Base-by-base conservation (phyloP, 2,329 filamentous ascomycete genomes). In the Monosporascus ibericus region DNA sequence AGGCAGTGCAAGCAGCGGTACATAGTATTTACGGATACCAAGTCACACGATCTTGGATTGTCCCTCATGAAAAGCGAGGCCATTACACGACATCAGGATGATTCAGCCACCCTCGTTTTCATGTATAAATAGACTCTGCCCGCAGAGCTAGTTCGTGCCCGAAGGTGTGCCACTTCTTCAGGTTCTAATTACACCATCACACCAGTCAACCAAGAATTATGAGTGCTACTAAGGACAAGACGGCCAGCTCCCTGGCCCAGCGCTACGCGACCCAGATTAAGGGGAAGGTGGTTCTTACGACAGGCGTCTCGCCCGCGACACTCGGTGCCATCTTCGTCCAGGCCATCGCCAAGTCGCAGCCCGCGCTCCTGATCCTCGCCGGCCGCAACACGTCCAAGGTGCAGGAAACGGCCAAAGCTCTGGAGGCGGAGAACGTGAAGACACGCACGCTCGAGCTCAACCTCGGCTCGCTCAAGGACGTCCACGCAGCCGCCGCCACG, bases 311-410 rank as follows among this genome's bases (percentile, higher is more conserved):
- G 8, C 69, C 68, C 11, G 63, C 64, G 51, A 64, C 68, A 34
- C 63, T 75, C n/a, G 72, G 73, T 20, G 63, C 65, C 36, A 52
- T 56, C 9, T 73, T 72, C 48, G 65, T 67, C 40, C 51, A 62
- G n/a, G 56, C 64, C 38, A 63, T 77, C 39, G 74, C 75, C 27
- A 57, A 66, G 17, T 68, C 68, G 34, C 61, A 67, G 1, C 73
- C 75, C 0, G 55, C 61, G 2, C 61, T 70, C 25, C 72, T 79
- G 52, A 72, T 75, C 48, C 70, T 77, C 34, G 73, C 68, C 6
- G 73, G 74, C 27, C 75, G 77, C 52, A 73, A 64, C 39, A 48
- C 60, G 6, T 48, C 63, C n/a, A 79, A 77, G 51, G 55, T 72
- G 9, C 61, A 70, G 20, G 62, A 66, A 1, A 70, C 72, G 1